A percentile compares a stretch with the other conserved stretches of the same genome.
Evolutionary conservation across 2,329 filamentous ascomycete genomes (phyloP).

Genomic region (Cylindrodendrum hubeiense): DNA sequence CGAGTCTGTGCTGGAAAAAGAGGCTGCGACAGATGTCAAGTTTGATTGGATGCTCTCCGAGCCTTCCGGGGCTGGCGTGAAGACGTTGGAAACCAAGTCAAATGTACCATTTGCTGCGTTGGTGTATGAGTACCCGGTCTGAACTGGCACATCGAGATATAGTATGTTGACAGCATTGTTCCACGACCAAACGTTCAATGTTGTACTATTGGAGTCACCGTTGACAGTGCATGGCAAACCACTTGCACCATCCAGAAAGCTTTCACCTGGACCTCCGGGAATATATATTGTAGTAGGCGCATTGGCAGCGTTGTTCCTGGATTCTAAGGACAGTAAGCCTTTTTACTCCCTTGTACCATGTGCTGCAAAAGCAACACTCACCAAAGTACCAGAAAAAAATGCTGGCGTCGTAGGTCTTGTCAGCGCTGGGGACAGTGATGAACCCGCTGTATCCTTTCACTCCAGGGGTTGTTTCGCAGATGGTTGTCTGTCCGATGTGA

Average conservation of each 20-base stretch:
- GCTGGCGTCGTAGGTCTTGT: conserved; percentile 34
- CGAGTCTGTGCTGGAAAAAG: conserved; percentile 2
- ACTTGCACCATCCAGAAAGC: conserved; percentile 71
- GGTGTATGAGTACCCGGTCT: conserved; percentile 72
- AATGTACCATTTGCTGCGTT: conserved; percentile 64
- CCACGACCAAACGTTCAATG: conserved; percentile 70
- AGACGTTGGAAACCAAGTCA: conserved; percentile 55
- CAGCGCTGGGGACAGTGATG: conserved; percentile 34
- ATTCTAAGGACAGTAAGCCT: conserved; percentile 38
- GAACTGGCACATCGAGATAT: conserved; percentile 70
- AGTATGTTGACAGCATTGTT: conserved; percentile 63
- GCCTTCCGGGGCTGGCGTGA: conserved; percentile 21
- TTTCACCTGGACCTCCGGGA: conserved; percentile 72
- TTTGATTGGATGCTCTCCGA: conserved; percentile 20
- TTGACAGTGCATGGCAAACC: conserved; percentile 63
- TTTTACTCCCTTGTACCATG: no score
- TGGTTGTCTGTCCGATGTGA: conserved; percentile 25
- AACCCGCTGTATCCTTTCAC: conserved; percentile 41
- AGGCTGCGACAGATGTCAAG: conserved; percentile 30
- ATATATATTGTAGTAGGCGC: conserved; percentile 65
- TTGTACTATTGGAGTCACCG: conserved; percentile 63
- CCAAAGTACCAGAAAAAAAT: conserved; percentile 61
- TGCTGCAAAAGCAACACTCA: no score
- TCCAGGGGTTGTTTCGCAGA: conserved; percentile 41
- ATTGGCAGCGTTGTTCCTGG: conserved; percentile 45